phyloP scores from a whole-genome alignment of 2,329 filamentous ascomycete genomes.

The Claviceps pazoutovae region DNA sequence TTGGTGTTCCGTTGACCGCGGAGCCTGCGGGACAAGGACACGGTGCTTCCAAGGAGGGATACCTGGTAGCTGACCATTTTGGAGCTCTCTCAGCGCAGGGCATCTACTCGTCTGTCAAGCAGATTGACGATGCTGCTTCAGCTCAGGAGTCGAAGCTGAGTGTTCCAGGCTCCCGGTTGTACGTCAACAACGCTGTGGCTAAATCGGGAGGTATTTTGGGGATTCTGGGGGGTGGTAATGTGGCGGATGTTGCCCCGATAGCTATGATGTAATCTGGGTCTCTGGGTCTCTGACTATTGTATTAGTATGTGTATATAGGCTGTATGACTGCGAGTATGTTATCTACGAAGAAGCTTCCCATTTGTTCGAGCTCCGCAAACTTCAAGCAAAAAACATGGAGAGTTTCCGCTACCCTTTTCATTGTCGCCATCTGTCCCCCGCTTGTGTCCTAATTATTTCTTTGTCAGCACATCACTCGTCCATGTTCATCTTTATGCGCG shows the following conservation, averaged over 20 bases:
- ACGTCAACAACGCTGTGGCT: constrained; percentile 6
- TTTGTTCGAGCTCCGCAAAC: too few species aligned
- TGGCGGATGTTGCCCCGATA: constrained; percentile 8
- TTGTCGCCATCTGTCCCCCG: constrained; percentile 33
- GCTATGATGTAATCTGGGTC: constrained; percentile 1
- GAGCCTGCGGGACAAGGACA: constrained; percentile 4
- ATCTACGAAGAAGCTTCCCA: too few species aligned
- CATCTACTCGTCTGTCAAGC: constrained; percentile 32
- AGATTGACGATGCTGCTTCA: constrained; percentile 2
- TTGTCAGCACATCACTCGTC: constrained; percentile 41
- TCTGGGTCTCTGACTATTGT: too few species aligned
- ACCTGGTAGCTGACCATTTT: constrained; percentile 30
- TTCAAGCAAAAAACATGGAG: too few species aligned
- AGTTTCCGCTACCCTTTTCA: constrained; percentile 28
- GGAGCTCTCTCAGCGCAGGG: constrained; percentile 49
- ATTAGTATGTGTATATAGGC: not conserved
- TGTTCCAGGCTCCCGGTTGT: constrained; percentile 21
- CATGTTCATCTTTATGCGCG: too few species aligned
- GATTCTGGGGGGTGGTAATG: constrained; percentile 1
- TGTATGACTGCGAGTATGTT: not conserved
- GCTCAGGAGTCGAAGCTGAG: constrained; percentile 18
- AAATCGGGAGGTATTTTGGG: not conserved
- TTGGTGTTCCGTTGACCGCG: constrained; percentile 18
- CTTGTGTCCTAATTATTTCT: constrained; percentile 43
- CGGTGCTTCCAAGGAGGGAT: not conserved